Base-by-base conservation (phyloP, 140 eudicot genomes). In the Flaveria floridana region DNA sequence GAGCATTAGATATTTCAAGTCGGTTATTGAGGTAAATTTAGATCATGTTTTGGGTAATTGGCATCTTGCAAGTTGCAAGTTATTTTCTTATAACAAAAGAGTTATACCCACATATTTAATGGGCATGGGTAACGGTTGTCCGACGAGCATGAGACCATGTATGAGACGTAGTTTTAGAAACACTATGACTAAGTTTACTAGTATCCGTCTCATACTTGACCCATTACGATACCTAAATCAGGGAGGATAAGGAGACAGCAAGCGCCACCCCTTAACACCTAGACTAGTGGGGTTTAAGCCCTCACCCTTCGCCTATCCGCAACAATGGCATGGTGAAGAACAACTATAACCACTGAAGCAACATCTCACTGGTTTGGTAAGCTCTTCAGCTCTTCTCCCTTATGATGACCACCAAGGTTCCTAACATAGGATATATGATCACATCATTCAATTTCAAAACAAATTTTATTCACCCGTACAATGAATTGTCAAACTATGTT, bases 381-480 rank as follows among this genome's bases (percentile, higher is more conserved):
- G 37, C 37, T 30, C 37, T 30, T 30, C 37, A 30, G 37, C 37
- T 30, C 37, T 0, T 30, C 37, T 30, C 37, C 37, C 37, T 30
- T 30, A 30, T 30, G 37, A 30, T 28, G 34, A 8, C 50, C 15
- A 44, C 50, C 50, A 44, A 44, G 50, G 50, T 44, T 44, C 13
- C 12, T 44, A 8, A 11, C 61, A 55, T 7, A 18, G 62, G 26
- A 7, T 7, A 55, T 55, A 55, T 5, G 11, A 41, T 39, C 55
- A 18, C 37, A 66, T 42, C 57, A 67, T 18, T 42, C 56, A 44
- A 41, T 67, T 41, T 5, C 28, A 50, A 44, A 76, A 51, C 66
- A 14, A 63, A 55, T 65, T 34, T 55, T 68, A 77, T 77, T 68
- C 39, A 68, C n/a, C 20, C 7, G 12, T 21, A 65, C 57, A 18